phyloP scores from a whole-genome alignment of 306 rosid species.

The Urtica urens region DNA sequence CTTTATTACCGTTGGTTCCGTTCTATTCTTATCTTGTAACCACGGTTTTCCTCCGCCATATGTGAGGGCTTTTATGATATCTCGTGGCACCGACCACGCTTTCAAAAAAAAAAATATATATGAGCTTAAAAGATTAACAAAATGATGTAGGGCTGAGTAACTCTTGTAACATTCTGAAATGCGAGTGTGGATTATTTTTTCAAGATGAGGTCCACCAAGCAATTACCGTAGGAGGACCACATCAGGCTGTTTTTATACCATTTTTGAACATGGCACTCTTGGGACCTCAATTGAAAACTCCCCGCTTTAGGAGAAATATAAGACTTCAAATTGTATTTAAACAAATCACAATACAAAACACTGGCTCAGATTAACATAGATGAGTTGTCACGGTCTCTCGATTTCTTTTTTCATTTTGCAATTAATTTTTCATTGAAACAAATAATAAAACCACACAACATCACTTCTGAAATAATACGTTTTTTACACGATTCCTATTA shows the following conservation, averaged over 20 bases:
- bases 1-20: too few species aligned
- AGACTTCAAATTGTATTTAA: not conserved
- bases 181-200: not conserved
- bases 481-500: too few species aligned
- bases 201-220: not conserved
- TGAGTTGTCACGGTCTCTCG: conserved; percentile 5
- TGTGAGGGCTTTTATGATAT: too few species aligned
- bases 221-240: not conserved
- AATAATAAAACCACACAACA: too few species aligned
- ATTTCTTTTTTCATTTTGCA: not conserved
- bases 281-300: not conserved
- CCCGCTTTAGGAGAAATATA: not conserved
- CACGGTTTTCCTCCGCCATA: too few species aligned
- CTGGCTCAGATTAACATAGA: conserved; percentile 4
- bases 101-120: too few species aligned
- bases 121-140: too few species aligned
- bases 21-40: too few species aligned
- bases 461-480: too few species aligned
- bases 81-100: too few species aligned
- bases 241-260: not conserved
- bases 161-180: not conserved
- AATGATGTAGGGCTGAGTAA: too few species aligned
- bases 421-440: conserved; percentile 4
- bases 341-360: conserved; percentile 5
- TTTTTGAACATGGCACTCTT: not conserved